Base-by-base conservation (phyloP, 2,329 filamentous ascomycete genomes). In the Samsoniella hepiali region DNA sequence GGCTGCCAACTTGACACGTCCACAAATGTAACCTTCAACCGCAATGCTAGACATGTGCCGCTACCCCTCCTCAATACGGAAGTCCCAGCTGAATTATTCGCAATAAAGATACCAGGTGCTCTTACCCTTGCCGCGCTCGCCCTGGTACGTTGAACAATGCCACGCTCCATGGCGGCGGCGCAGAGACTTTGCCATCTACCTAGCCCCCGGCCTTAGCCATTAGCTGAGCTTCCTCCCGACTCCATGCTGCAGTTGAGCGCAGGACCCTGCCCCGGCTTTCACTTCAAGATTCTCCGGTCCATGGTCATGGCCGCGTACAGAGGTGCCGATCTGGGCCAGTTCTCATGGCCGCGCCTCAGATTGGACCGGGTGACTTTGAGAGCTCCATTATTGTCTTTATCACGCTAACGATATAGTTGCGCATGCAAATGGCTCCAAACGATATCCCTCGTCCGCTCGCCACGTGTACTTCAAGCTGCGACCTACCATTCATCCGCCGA, bases 401-500 rank as follows among this genome's bases (percentile, higher is more conserved):
- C 49, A 34, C 42, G 1, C 65, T 73, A 5, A 71, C 72, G 63
- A 70, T 36, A 45, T 63, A 4, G 64, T 67, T 1, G 69, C 71
- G 11, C 56, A 66, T 36, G 56, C 62, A 22, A 67, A 68, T 0
- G 67, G 68, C 9, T 36, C 65, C 0, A 60, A 62, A 1, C 69
- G 66, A 8, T 63, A 72, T 32, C 68, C 70, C 0, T 15, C 72
- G 47, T 71, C 69, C 17, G 71, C 68, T 8, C 63, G 68, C 22
- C 66, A 68, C 15, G 62, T 67, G 7, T 69, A 58, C 27, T 80
- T 81, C 66, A 72, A 70, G 74, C 77, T 2, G 65, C 79, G 0
- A 73, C 68, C 0, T 82, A 82, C 67, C 81, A 75, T 66, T 74
- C 78, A 17, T 59, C 68, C 0, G 75, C 79, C 7, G 75, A 77